Evolutionary conservation across 2,329 filamentous ascomycete species (phyloP).

Genomic region (Neofusicoccum sp.): DNA sequence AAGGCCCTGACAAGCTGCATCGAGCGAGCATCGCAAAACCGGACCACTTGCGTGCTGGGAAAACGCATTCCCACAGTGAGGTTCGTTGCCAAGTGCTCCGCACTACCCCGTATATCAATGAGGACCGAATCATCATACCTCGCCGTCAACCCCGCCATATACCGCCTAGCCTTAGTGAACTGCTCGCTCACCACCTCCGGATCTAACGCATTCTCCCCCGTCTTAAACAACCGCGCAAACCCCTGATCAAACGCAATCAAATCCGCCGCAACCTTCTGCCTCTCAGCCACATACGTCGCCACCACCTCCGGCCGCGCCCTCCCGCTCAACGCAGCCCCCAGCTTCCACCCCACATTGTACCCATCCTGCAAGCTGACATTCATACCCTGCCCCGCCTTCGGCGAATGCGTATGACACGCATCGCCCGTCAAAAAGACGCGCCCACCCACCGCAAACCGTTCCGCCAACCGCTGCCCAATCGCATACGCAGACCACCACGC

Average conservation of each 20-base stretch:
- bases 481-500: conserved; percentile 75
- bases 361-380: conserved; percentile 63
- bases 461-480: conserved; percentile 71
- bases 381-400: conserved; percentile 71
- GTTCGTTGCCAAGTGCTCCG: conserved; percentile 40
- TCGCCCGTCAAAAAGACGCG: conserved; percentile 72
- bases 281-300: conserved; percentile 64
- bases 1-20: conserved; percentile 56
- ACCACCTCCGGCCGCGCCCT: conserved; percentile 49
- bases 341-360: conserved; percentile 62
- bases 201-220: conserved; percentile 37
- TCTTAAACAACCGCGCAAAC: conserved; percentile 55
- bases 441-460: conserved; percentile 66
- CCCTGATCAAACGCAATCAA: conserved; percentile 64
- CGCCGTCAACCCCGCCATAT: conserved; percentile 62
- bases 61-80: conserved; percentile 52
- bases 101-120: conserved; percentile 41
- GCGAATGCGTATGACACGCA: conserved; percentile 69
- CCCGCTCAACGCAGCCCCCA: conserved; percentile 47
- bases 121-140: conserved; percentile 57
- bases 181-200: conserved; percentile 57
- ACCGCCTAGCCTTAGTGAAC: conserved; percentile 61
- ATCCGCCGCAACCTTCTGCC: conserved; percentile 49
- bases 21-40: conserved; percentile 61
- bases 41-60: conserved; percentile 60